A percentile compares a stretch with the other conserved stretches of the same genome.
Evolutionary conservation across 2,329 filamentous ascomycete species (phyloP).

Genomic region (Aspergillus unguis): DNA sequence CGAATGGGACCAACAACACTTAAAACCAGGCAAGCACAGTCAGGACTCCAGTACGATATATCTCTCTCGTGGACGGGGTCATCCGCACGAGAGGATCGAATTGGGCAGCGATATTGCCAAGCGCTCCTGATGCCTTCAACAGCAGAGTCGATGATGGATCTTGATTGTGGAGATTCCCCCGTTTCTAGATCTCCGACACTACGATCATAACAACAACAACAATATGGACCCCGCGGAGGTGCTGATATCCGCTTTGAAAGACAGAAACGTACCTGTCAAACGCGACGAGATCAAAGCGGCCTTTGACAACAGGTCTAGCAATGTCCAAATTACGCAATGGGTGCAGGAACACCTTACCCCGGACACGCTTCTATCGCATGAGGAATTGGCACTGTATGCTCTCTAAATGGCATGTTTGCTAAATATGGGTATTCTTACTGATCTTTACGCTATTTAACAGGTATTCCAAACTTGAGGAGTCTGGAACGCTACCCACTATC

Average conservation of each 20-base stretch:
- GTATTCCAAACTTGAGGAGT: slow-evolving; percentile 34
- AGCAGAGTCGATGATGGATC: not conserved
- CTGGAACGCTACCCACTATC: slow-evolving; percentile 28
- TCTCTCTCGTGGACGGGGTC: not conserved
- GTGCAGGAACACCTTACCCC: slow-evolving; percentile 29
- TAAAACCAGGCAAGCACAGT: not conserved
- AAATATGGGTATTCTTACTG: not conserved
- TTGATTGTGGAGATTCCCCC: not conserved
- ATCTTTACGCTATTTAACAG: slow-evolving; percentile 18
- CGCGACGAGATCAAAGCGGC: slow-evolving; percentile 28
- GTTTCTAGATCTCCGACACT: not conserved
- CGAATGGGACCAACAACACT: too few relatives aligned
- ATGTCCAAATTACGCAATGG: slow-evolving; percentile 29
- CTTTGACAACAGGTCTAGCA: slow-evolving; percentile 21
- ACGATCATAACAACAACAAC: slow-evolving; percentile 14
- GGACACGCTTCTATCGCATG: slow-evolving; percentile 38
- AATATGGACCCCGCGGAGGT: slow-evolving; percentile 15
- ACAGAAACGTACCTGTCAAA: slow-evolving; percentile 28
- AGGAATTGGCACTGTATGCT: slow-evolving; percentile 38
- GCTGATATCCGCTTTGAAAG: slow-evolving; percentile 28
- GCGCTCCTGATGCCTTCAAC: not conserved
- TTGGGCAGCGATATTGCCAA: slow-evolving; percentile 1
- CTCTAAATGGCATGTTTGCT: not conserved
- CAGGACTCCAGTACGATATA: not conserved
- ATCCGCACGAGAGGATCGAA: not conserved